A percentile compares a stretch with the other conserved stretches of the same genome.
Conservation (phyloP, 2,329 filamentous ascomycete species). For the Colletotrichum chlorophyti region DNA sequence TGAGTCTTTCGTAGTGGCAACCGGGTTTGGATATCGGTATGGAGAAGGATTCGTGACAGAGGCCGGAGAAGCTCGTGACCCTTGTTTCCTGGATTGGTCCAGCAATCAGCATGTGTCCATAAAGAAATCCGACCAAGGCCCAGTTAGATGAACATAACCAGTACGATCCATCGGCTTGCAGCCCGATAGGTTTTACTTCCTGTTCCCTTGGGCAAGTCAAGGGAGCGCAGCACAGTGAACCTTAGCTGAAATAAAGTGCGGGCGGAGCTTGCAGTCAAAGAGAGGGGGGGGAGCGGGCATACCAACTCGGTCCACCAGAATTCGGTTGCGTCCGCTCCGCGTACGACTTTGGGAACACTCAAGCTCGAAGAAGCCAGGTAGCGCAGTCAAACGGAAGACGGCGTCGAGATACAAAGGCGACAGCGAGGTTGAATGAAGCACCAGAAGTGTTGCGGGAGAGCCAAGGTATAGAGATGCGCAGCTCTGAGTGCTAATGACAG, state of each 20-base stretch:
- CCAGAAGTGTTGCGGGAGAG: slow-evolving; percentile 5
- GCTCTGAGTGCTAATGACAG: slow-evolving; percentile 39
- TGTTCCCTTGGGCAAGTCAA: neutral
- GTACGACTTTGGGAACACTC: slow-evolving; percentile 16
- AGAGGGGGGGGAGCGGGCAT: slow-evolving; percentile 27
- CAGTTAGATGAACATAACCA: slow-evolving; percentile 1
- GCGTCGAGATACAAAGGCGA: slow-evolving; percentile 4
- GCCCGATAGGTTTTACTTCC: no score
- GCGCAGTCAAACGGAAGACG: neutral
- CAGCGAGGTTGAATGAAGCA: neutral
- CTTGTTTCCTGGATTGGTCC: slow-evolving; percentile 27
- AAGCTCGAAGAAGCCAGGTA: slow-evolving; percentile 2
- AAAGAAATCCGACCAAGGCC: slow-evolving; percentile 1
- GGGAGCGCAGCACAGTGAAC: slow-evolving; percentile 1
- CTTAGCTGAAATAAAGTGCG: slow-evolving; percentile 4
- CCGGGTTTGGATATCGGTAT: slow-evolving; percentile 7
- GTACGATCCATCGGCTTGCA: neutral
- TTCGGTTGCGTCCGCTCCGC: slow-evolving; percentile 23
- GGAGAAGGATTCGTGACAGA: slow-evolving; percentile 12
- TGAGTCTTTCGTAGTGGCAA: neutral
- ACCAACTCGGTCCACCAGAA: slow-evolving; percentile 28
- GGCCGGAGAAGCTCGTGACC: slow-evolving; percentile 21
- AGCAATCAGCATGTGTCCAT: slow-evolving; percentile 25
- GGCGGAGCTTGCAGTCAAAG: slow-evolving; percentile 10
- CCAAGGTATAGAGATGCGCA: slow-evolving; percentile 17